phyloP scores from a whole-genome alignment of 768 basidiomycete genomes.

The Kondoa malvinella region DNA sequence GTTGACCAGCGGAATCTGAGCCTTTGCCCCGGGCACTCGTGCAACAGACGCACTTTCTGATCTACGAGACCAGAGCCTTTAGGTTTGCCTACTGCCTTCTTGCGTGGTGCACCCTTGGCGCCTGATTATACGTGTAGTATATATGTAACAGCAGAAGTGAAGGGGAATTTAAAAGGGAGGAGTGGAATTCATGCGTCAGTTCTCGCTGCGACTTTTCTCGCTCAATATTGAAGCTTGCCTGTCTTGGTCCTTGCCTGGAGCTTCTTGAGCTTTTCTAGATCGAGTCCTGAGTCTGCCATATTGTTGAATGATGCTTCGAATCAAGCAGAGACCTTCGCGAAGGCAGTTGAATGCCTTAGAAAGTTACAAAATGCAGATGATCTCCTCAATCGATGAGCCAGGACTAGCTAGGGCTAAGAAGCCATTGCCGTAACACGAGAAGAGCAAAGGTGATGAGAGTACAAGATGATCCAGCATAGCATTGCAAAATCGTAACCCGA shows the following conservation, averaged over 20 bases:
- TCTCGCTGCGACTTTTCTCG: not conserved
- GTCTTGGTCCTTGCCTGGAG: constrained; percentile 18
- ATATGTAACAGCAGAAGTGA: not conserved
- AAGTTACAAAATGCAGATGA: no score
- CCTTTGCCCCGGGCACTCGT: not conserved
- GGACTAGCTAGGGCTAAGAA: no score
- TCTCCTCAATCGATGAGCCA: no score
- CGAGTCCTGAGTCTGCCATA: constrained; percentile 5
- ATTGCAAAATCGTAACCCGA: no score
- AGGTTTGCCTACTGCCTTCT: not conserved
- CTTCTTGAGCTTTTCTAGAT: constrained; percentile 19
- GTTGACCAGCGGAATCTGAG: not conserved
- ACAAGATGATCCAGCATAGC: no score
- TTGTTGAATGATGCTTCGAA: no score
- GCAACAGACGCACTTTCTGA: not conserved
- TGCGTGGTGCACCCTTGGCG: not conserved
- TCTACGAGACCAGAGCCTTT: not conserved
- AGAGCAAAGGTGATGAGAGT: no score
- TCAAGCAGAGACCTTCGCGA: no score
- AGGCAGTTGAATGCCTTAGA: no score
- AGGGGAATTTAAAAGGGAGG: not conserved
- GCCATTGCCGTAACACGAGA: no score
- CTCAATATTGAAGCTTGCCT: not conserved
- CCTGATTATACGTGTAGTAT: not conserved
- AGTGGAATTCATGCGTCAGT: not conserved